A percentile compares a stretch with the other conserved stretches of the same genome.
Evolutionary conservation across 1,139 yeast species (phyloP).

Genomic region (Spencermartinsiella ligniputridi): DNA sequence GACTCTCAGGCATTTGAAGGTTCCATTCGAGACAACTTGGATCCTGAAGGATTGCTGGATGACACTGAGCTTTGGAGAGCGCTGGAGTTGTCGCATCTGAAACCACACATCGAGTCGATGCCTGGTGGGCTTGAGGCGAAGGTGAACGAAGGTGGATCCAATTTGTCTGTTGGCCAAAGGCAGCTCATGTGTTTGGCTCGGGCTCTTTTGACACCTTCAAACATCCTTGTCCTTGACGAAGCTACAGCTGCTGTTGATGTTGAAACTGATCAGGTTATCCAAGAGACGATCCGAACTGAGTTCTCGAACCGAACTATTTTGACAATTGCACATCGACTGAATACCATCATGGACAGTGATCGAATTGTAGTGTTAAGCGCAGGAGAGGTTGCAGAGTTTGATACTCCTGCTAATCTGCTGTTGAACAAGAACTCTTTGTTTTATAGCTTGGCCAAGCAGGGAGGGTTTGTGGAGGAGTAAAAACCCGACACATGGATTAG

Average conservation of each 20-base stretch:
- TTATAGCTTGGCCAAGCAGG: slow-evolving; percentile 72
- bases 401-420: slow-evolving; percentile 66
- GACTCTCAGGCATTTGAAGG: slow-evolving; percentile 97
- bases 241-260: slow-evolving; percentile 98
- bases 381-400: slow-evolving; percentile 86
- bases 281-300: slow-evolving; percentile 79
- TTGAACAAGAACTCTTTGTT: slow-evolving; percentile 66
- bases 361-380: slow-evolving; percentile 79
- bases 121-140: slow-evolving; percentile 57
- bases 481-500: no score
- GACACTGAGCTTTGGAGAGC: slow-evolving; percentile 87
- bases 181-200: slow-evolving; percentile 90
- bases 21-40: slow-evolving; percentile 79
- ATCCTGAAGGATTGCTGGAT: slow-evolving; percentile 65
- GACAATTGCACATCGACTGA: slow-evolving; percentile 92
- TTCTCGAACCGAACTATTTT: slow-evolving; percentile 85
- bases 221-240: slow-evolving; percentile 81
- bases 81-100: slow-evolving; percentile 78
- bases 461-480: slow-evolving; percentile 33
- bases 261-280: slow-evolving; percentile 83
- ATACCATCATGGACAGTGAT: slow-evolving; percentile 90
- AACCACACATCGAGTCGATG: slow-evolving; percentile 67
- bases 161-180: slow-evolving; percentile 86
- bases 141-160: slow-evolving; percentile 79
- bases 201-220: slow-evolving; percentile 75